Percentiles rank a stretch among this genome's conserved stretches.
These are phyloP conservation scores for Diversispora epigaea DNA, from an alignment of 192 early-diverging fungal species.

Conservation along the genomic window DNA sequence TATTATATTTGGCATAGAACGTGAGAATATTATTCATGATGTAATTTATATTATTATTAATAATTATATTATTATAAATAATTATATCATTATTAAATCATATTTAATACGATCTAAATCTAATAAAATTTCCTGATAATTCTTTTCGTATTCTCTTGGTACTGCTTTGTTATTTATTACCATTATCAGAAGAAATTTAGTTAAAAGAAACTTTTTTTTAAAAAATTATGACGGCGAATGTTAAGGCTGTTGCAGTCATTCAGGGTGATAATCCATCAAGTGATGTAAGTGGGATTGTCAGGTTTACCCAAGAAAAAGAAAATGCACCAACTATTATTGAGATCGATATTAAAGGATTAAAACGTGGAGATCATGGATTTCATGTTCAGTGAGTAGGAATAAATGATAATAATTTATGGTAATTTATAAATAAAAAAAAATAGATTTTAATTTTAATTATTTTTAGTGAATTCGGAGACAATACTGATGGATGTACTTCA, in stretches of 20 bases:
- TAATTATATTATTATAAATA: no score
- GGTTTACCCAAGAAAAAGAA: slow-evolving; percentile 61
- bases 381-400: slow-evolving; percentile 77
- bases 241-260: slow-evolving; percentile 2
- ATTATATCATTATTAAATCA: no score
- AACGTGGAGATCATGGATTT: slow-evolving; percentile 80
- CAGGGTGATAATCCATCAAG: background rate
- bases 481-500: slow-evolving; percentile 80
- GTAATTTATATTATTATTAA: no score
- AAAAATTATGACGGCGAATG: background rate
- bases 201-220: background rate
- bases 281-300: slow-evolving; percentile 66
- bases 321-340: slow-evolving; percentile 58
- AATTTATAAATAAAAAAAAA: no score
- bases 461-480: slow-evolving; percentile 68
- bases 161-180: no score
- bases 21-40: no score
- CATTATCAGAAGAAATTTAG: background rate
- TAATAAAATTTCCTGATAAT: no score
- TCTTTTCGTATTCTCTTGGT: no score
- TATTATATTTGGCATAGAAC: no score
- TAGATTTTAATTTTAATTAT: no score
- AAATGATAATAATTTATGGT: background rate
- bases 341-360: slow-evolving; percentile 61
- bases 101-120: no score